These are phyloP conservation scores for Coelastrella sp. DNA, from an alignment of 139 green algal genomes.

Conservation along the genomic window DNA sequence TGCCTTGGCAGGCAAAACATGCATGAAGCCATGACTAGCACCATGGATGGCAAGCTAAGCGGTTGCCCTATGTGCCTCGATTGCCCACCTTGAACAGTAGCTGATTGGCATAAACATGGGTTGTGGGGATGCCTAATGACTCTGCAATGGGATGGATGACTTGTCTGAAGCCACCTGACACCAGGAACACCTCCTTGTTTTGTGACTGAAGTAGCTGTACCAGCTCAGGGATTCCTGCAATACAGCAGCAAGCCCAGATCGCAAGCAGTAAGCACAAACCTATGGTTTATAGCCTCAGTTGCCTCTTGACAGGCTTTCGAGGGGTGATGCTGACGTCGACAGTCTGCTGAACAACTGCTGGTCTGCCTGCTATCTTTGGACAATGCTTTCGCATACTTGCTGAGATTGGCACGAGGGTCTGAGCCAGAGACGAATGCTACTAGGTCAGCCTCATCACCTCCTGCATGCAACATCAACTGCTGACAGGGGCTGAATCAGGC, in stretches of 20 bases:
- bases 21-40: neutral
- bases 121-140: conserved; percentile 82
- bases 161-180: conserved; percentile 95
- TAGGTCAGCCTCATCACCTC: too few relatives aligned
- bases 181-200: conserved; percentile 91
- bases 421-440: too few relatives aligned
- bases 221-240: conserved; percentile 92
- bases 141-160: conserved; percentile 96
- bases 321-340: too few relatives aligned
- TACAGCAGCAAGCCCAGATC: neutral
- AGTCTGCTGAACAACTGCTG: too few relatives aligned
- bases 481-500: neutral
- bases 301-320: too few relatives aligned
- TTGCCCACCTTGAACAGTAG: conserved; percentile 88
- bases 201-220: conserved; percentile 72
- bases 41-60: neutral
- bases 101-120: conserved; percentile 95
- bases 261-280: too few relatives aligned
- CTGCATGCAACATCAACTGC: neutral
- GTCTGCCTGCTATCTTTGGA: too few relatives aligned
- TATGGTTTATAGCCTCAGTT: too few relatives aligned
- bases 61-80: too few relatives aligned
- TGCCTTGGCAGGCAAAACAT: neutral
- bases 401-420: too few relatives aligned
- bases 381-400: too few relatives aligned